Base-by-base conservation (phyloP, 179 eudicot species). In the Patellifolia procumbens region DNA sequence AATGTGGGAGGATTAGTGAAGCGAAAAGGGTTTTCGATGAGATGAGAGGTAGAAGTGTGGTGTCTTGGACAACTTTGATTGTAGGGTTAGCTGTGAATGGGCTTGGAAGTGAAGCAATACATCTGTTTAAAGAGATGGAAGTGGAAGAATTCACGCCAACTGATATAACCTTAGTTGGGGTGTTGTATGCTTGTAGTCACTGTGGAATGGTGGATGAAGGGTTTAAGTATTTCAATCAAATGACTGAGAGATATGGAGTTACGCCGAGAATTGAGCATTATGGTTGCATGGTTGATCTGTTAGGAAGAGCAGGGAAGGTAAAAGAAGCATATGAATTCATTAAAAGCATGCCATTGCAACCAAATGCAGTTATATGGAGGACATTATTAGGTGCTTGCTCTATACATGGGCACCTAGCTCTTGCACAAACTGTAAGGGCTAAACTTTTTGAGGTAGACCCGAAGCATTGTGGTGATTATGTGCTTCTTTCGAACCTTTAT, bases 121-220 rank as follows among this genome's bases (percentile, higher is more conserved):
- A 82, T 73, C 81, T 90, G 53, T 94, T 92, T 77, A 84, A 85
- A 73, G 77, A 84, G 79, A 80, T 90, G 88, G 92, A 88, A 85
- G 80, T 5, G 59, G 22, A 56, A 75, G 78, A 84, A 15, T 67
- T 87, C 71, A 74, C 78, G 31, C 98, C 98, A 22, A 89, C 85
- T 37, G 97, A 90, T 34, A 84, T 90, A 22, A 91, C 91, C 19
- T 88, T 90, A 68, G 88, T 93, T 3, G 98, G 97, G 6, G 97
- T 93, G 12, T 76, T 93, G 60, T 90, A 91, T 83, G 98, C 97
- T 31, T 93, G 98, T 70, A 93, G 97, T 76, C 98, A 93, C 74
- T 90, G 93, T 80, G 94, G 98, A 3, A 76, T 90, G 91, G 91
- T 93, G 9, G 87, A 87, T 29, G 86, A 91, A 43, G 98, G 94